Conservation (phyloP, 108 stramenopile genomes). For the Skeletonema menzelii region DNA sequence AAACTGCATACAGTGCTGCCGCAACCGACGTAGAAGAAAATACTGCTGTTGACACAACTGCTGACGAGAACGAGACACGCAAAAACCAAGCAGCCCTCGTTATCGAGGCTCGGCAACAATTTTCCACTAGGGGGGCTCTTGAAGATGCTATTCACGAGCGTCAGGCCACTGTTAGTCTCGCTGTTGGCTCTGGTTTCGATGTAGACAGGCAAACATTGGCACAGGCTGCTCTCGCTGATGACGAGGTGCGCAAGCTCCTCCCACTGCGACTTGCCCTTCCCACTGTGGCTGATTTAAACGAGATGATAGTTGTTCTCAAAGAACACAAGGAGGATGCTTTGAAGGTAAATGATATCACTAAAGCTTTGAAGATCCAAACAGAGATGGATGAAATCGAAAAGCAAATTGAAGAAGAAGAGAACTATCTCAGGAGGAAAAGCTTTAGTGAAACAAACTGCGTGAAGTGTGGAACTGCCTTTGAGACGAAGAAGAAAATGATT, state of each 20-base stretch:
- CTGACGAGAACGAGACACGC: conserved; percentile 17
- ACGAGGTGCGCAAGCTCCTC: conserved; percentile 49
- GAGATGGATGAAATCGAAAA: conserved; percentile 44
- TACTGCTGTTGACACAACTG: background rate
- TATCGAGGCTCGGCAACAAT: conserved; percentile 34
- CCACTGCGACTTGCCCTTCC: conserved; percentile 49
- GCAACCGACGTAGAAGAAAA: conserved; percentile 14
- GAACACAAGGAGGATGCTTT: conserved; percentile 42
- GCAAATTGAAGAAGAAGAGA: conserved; percentile 40
- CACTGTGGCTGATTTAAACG: conserved; percentile 27
- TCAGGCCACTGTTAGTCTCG: conserved; percentile 30
- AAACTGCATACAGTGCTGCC: conserved; percentile 5
- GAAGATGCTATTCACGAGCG: conserved; percentile 44
- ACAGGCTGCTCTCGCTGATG: conserved; percentile 48
- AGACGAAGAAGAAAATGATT: conserved; percentile 27
- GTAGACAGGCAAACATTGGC: conserved; percentile 46
- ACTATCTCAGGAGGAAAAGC: conserved; percentile 17
- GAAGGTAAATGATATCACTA: conserved; percentile 14
- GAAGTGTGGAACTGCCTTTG: conserved; percentile 23
- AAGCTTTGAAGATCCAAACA: conserved; percentile 15
- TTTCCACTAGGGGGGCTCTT: conserved; percentile 40
- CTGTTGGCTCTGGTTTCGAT: conserved; percentile 41
- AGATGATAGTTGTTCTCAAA: conserved; percentile 46
- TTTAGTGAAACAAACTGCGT: conserved; percentile 11
- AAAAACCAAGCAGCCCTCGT: conserved; percentile 37